Conservation (phyloP, 2,329 filamentous ascomycete species). For the Sporothrix humicola region DNA sequence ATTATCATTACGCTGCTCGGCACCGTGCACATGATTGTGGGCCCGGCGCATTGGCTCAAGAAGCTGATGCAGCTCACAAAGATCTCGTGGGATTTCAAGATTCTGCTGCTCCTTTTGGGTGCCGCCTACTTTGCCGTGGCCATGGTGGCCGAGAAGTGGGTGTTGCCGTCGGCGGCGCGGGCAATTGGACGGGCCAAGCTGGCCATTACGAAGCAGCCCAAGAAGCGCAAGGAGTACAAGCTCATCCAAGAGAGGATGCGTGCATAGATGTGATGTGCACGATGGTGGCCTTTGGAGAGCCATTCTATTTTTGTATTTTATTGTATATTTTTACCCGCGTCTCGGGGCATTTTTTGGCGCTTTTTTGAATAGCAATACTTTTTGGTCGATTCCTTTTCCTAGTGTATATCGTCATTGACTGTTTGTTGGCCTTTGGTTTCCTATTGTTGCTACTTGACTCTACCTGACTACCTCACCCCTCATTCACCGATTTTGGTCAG, state of each 20-base stretch:
- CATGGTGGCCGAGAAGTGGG: slow-evolving; percentile 72
- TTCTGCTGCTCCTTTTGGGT: slow-evolving; percentile 74
- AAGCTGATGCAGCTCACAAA: slow-evolving; percentile 84
- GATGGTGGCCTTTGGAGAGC: no score
- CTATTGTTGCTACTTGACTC: no score
- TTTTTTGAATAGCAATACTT: background rate
- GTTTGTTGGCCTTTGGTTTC: no score
- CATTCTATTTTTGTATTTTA: background rate
- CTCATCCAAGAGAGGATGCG: slow-evolving; percentile 72
- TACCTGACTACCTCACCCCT: no score
- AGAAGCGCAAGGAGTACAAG: slow-evolving; percentile 90
- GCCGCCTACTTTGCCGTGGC: slow-evolving; percentile 69
- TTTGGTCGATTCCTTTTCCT: background rate
- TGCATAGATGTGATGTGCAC: slow-evolving; percentile 40
- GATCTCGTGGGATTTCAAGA: slow-evolving; percentile 73
- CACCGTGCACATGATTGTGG: slow-evolving; percentile 79
- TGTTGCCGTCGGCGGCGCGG: slow-evolving; percentile 73
- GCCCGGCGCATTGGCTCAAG: slow-evolving; percentile 71
- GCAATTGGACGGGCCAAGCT: slow-evolving; percentile 67
- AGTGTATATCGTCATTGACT: no score
- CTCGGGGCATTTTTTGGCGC: background rate
- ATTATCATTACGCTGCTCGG: slow-evolving; percentile 71
- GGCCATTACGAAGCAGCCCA: slow-evolving; percentile 63
- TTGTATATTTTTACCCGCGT: background rate
- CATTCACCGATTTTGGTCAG: no score